Base-by-base conservation (phyloP, 495 filamentous ascomycete species). In the Cercophora samala region DNA sequence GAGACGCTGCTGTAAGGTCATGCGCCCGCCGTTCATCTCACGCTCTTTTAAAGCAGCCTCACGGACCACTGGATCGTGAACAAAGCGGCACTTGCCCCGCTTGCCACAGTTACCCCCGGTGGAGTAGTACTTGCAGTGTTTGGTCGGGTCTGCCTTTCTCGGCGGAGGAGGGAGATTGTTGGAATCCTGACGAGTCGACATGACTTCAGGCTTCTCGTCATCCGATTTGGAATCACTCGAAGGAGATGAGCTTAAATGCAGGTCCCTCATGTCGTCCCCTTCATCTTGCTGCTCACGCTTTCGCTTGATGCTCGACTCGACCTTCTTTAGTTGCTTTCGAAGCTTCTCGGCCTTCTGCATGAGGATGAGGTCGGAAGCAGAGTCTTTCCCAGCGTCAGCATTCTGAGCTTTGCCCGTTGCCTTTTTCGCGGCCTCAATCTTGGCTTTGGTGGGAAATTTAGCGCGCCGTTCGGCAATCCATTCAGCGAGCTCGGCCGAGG, bases 401-500 rank as follows among this genome's bases (percentile, higher is more conserved):
- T 69, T 72, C 13, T 70, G 68, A 21, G 70, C 68, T 61, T 70
- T 72, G 60, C 71, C 69, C 15, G 70, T 74, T 58, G 81, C 82
- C 66, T 85, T 83, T 63, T 78, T 81, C 62, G 78, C 79, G 63
- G 78, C 79, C 37, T 81, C 80, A 66, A 84, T 77, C 56, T 88
- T 85, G 63, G 86, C 85, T 75, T 87, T 84, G 0, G 93, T 96
- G 3, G 93, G 93, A 73, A 83, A 97, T 19, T 87, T 87, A 69
- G 88, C 89, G 71, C 85, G 88, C 23, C 93, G 87, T 74, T 95
- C 92, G 53, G 86, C 87, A 64, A 96, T 87, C 90, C 91, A 97
- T 21, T 87, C 86, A 15, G 85, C 84, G 64, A 96, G 83, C 64
- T 96, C 92, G n/a, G 64, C 46, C 21, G 65, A 61, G n/a, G 64